Evolutionary conservation across 208 protist species (phyloP).

Genomic region (Acanthamoeba triangularis): DNA sequence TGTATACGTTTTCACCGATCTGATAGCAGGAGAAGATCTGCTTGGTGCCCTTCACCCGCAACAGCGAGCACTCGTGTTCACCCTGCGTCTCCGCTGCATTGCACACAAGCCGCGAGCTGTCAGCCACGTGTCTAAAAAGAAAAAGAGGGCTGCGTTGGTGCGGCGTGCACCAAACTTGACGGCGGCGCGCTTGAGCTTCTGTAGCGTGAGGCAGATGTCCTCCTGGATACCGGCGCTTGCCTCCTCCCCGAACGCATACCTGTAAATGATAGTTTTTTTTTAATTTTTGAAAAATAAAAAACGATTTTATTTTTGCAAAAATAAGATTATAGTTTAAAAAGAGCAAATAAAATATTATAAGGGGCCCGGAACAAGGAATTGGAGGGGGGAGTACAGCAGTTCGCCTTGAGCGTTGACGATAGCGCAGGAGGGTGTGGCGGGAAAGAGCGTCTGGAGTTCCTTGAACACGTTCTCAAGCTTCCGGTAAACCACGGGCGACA

Average conservation of each 20-base stretch:
- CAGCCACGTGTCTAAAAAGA: background rate
- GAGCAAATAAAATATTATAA: background rate
- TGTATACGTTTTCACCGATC: slow-evolving; percentile 18
- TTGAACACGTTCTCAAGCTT: slow-evolving; percentile 71
- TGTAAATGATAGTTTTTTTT: background rate
- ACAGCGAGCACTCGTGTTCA: background rate
- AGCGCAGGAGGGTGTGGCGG: slow-evolving; percentile 31
- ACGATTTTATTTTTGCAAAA: background rate
- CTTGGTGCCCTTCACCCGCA: slow-evolving; percentile 1
- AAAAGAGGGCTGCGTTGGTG: background rate
- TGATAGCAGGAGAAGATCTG: slow-evolving; percentile 67
- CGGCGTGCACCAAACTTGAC: slow-evolving; percentile 70
- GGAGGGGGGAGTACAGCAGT: background rate
- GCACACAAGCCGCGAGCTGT: background rate
- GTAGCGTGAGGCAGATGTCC: slow-evolving; percentile 52
- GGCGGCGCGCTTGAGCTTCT: slow-evolving; percentile 54
- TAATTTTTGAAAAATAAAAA: background rate
- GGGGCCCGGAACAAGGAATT: background rate
- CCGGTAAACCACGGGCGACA: slow-evolving; percentile 24
- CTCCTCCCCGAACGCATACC: slow-evolving; percentile 60
- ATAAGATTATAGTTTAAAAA: slow-evolving; percentile 19
- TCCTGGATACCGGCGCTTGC: background rate
- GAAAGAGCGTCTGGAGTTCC: slow-evolving; percentile 66
- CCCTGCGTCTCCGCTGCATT: slow-evolving; percentile 1
- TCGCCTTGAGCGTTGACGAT: slow-evolving; percentile 65